phyloP scores from a whole-genome alignment of 1,139 yeast species.

The Williopsis jadinii region DNA sequence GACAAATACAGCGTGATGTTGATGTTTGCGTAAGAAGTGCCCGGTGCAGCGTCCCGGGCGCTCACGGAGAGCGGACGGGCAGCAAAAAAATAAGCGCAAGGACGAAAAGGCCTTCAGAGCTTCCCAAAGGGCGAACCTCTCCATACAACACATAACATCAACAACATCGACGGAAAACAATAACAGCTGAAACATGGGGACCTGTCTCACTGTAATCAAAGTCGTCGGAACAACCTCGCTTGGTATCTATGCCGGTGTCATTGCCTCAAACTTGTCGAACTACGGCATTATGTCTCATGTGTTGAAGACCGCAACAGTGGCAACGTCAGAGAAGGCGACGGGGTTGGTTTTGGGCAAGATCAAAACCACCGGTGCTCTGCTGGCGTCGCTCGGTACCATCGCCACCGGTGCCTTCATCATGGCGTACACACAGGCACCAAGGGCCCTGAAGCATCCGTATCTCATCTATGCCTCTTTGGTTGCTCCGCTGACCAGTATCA shows the following conservation, averaged over 20 bases:
- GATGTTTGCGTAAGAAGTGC: no score
- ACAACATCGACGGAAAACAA: not conserved
- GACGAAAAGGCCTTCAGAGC: no score
- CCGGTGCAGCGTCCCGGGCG: no score
- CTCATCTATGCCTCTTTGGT: slow-evolving; percentile 27
- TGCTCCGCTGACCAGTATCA: slow-evolving; percentile 22
- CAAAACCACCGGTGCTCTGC: slow-evolving; percentile 18
- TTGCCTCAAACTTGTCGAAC: slow-evolving; percentile 58
- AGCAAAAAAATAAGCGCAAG: no score
- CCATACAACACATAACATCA: not conserved
- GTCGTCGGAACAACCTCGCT: slow-evolving; percentile 73
- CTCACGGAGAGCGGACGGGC: no score
- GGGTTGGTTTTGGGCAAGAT: slow-evolving; percentile 14
- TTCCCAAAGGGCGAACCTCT: no score
- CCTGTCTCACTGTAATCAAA: slow-evolving; percentile 26
- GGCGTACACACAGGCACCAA: slow-evolving; percentile 27
- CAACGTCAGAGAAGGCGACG: slow-evolving; percentile 5
- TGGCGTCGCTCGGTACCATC: slow-evolving; percentile 22
- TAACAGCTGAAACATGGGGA: slow-evolving; percentile 15
- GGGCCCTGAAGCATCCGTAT: slow-evolving; percentile 27
- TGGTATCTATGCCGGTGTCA: slow-evolving; percentile 93
- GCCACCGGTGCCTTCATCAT: slow-evolving; percentile 25
- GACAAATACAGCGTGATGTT: no score
- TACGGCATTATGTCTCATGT: slow-evolving; percentile 21
- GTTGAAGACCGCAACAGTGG: slow-evolving; percentile 6